These are phyloP conservation scores for Candida saitoana DNA, from an alignment of 805 yeast genomes.

Conservation along the genomic window DNA sequence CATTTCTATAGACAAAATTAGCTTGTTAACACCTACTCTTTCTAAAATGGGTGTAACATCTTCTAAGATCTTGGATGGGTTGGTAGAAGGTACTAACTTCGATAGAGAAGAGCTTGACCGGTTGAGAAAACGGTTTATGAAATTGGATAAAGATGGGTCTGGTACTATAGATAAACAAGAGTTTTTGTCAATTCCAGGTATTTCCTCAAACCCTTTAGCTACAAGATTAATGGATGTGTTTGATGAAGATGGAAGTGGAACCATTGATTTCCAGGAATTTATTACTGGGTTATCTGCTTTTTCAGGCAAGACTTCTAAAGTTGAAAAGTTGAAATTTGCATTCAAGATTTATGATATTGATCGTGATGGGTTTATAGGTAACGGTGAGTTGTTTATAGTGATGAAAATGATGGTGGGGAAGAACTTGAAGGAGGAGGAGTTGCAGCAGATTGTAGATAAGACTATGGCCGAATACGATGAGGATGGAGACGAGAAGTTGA, in stretches of 20 bases:
- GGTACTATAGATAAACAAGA: conserved; percentile 91
- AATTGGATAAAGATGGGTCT: conserved; percentile 85
- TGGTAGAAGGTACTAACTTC: conserved; percentile 80
- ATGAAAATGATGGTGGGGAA: conserved; percentile 96
- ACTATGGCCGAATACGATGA: conserved; percentile 89
- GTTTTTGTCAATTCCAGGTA: conserved; percentile 89
- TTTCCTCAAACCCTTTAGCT: conserved; percentile 85
- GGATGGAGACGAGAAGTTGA: conserved; percentile 82
- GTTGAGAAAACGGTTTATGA: conserved; percentile 88
- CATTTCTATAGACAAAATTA: no score
- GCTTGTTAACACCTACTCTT: no score
- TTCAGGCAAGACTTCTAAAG: conserved; percentile 74
- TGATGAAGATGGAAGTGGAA: conserved; percentile 89
- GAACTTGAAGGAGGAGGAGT: conserved; percentile 76
- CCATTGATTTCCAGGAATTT: conserved; percentile 93
- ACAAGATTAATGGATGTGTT: conserved; percentile 87
- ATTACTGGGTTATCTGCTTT: conserved; percentile 83
- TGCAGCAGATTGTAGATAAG: conserved; percentile 95
- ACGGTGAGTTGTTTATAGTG: conserved; percentile 90
- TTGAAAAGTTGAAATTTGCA: conserved; percentile 82
- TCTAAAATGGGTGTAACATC: conserved; percentile 65
- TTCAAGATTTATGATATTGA: conserved; percentile 95
- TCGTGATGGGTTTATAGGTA: conserved; percentile 89
- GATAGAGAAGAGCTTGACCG: conserved; percentile 90
- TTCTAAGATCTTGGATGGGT: conserved; percentile 59